Evolutionary conservation across 495 filamentous ascomycete genomes (phyloP), one percentile per base, ranked within the genome.

Genomic region (Podospora comata): DNA sequence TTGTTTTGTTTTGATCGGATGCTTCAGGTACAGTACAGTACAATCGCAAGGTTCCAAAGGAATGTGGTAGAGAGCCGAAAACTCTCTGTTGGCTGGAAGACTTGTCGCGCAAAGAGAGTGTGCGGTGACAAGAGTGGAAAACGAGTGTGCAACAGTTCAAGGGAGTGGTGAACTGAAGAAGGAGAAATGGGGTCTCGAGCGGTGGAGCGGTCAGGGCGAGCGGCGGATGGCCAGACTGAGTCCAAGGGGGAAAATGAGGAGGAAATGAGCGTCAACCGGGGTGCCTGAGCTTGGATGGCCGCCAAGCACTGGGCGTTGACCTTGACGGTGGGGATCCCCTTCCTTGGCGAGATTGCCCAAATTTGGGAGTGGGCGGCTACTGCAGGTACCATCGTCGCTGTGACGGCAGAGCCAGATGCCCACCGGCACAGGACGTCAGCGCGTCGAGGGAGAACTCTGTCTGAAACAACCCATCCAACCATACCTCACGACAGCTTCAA

Each of bases 1-100:
- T 62, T 58, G 67, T 27, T 60, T 39, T 58, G 55, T 19, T 26
- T 58, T 58, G 55, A 23, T 58, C 55, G 23, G 55, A 58, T 26
- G 55, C 3, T 48, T 18, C 39, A 48, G 39, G 11, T 48, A 48
- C 39, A 48, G 39, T 48, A 48, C 39, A 48, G 39, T 48, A 48
- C 39, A 48, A 48, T 48, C 62, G 64, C 60, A 71, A 65, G 67
- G 74, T 83, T 83, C 84, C 82, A 85, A 87, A 87, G 68, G 85
- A 87, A 83, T 84, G 85, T 87, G 81, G 77, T 81, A 82, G 85
- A 86, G 83, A 85, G 82, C 65, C 44, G 67, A 39, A 68, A 71
- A 78, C 81, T 82, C 83, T 85, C 83, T 82, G 79, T 83, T 84
- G 82, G 80, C 76, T 76, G 75, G 77, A 80, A 76, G 59, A 59